A percentile compares a stretch with the other conserved stretches of the same genome.
Evolutionary conservation across 2,329 filamentous ascomycete species (phyloP).

Genomic region (Ustilaginoidea virens): DNA sequence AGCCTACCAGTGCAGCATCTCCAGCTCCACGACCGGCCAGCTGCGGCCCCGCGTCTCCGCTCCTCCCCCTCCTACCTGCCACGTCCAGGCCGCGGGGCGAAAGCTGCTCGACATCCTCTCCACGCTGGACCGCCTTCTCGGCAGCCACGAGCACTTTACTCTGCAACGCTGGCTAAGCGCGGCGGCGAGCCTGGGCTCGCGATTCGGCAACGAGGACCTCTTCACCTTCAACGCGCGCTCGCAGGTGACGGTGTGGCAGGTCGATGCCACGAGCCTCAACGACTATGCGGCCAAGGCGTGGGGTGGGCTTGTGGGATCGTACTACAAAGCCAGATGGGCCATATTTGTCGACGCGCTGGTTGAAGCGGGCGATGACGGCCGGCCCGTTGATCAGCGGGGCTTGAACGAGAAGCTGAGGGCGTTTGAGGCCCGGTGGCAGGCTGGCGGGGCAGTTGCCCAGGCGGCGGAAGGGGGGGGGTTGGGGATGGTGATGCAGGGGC

Average conservation of each 20-base stretch:
- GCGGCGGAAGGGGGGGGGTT: too few species aligned
- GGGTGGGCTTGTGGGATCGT: constrained; percentile 28
- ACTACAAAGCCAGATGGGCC: constrained; percentile 30
- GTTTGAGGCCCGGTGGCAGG: constrained; percentile 4
- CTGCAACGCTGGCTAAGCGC: constrained; percentile 24
- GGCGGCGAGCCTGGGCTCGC: constrained; percentile 16
- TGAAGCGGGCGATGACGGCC: constrained; percentile 1
- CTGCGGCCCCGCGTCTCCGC: too few species aligned
- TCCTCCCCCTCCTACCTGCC: constrained; percentile 1
- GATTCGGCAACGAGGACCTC: constrained; percentile 13
- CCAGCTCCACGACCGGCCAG: constrained; percentile 5
- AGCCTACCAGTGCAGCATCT: constrained; percentile 11
- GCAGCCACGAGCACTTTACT: constrained; percentile 24
- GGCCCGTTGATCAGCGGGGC: not conserved
- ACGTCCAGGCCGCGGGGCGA: constrained; percentile 8
- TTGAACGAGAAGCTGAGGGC: not conserved
- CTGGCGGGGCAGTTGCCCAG: too few species aligned
- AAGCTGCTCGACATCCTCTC: constrained; percentile 18
- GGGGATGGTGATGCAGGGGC: too few species aligned
- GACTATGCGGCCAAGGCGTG: constrained; percentile 35
- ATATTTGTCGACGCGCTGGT: constrained; percentile 26
- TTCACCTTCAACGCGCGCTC: constrained; percentile 31
- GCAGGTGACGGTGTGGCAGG: constrained; percentile 33
- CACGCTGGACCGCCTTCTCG: constrained; percentile 24
- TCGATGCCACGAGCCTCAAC: constrained; percentile 15